Conservation (phyloP, 768 basidiomycete species). For the Suillus discolor region DNA sequence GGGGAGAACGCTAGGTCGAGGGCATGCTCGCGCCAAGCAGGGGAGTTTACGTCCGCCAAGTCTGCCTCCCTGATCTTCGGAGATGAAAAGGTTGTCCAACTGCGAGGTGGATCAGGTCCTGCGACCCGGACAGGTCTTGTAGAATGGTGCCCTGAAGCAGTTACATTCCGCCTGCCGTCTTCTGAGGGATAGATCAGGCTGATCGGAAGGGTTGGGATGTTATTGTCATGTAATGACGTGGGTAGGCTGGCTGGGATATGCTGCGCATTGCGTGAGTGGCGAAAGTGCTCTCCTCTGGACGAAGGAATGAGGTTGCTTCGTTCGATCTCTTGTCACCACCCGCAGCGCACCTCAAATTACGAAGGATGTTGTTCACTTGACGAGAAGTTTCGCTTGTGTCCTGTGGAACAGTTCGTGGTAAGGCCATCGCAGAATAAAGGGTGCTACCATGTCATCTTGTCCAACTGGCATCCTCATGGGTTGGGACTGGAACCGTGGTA, state of each 20-base stretch:
- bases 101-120: slow-evolving; percentile 57
- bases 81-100: slow-evolving; percentile 48
- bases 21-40: slow-evolving; percentile 55
- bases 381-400: slow-evolving; percentile 11
- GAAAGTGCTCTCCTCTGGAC: slow-evolving; percentile 70
- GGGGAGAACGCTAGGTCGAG: slow-evolving; percentile 52
- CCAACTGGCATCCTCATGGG: not conserved
- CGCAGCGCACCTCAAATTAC: slow-evolving; percentile 27
- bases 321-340: not conserved
- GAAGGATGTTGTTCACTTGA: slow-evolving; percentile 33
- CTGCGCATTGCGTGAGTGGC: slow-evolving; percentile 59
- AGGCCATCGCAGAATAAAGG: not conserved
- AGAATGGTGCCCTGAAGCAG: not conserved
- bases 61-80: slow-evolving; percentile 7
- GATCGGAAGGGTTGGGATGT: slow-evolving; percentile 48
- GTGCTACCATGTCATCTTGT: not conserved
- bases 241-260: slow-evolving; percentile 22
- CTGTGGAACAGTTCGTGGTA: not conserved
- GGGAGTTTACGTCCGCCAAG: slow-evolving; percentile 26
- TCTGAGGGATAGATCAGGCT: slow-evolving; percentile 37
- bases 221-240: slow-evolving; percentile 31
- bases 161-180: slow-evolving; percentile 3
- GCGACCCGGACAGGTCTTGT: slow-evolving; percentile 31
- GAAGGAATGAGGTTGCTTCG: slow-evolving; percentile 2
- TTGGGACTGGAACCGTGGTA: not conserved